Percentiles rank a stretch among this genome's conserved stretches.
Evolutionary conservation across 352 stramenopile genomes (phyloP).

Genomic region (Globisporangium heterothallicum): DNA sequence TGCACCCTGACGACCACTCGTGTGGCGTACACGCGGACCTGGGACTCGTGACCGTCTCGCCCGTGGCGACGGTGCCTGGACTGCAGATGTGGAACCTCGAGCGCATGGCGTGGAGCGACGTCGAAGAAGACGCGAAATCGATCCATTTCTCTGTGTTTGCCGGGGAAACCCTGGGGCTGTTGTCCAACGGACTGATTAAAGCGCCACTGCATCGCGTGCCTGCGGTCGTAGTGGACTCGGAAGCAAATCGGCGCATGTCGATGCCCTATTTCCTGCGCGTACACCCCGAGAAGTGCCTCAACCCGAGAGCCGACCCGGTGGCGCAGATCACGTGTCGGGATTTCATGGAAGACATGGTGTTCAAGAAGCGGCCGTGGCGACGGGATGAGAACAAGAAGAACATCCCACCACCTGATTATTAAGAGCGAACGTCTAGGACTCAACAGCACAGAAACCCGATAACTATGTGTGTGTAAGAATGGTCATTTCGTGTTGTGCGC

Average conservation of each 20-base stretch:
- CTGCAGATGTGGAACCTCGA: constrained; percentile 87
- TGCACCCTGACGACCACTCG: constrained; percentile 54
- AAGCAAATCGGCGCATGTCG: constrained; percentile 70
- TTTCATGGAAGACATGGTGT: constrained; percentile 81
- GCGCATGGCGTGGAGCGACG: constrained; percentile 73
- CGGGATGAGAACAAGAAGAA: constrained; percentile 35
- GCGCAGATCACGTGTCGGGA: constrained; percentile 63
- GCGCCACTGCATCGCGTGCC: constrained; percentile 75
- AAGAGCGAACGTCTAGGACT: too few relatives aligned
- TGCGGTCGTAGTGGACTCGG: constrained; percentile 49
- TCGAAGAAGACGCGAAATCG: constrained; percentile 49
- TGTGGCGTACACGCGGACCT: constrained; percentile 78
- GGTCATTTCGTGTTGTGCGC: neutral
- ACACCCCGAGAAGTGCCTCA: constrained; percentile 49
- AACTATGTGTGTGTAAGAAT: neutral
- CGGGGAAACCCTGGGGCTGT: constrained; percentile 64
- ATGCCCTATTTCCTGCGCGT: constrained; percentile 82
- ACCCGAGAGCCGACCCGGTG: constrained; percentile 29
- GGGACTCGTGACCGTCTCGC: constrained; percentile 74
- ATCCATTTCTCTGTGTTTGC: constrained; percentile 81
- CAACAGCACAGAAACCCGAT: neutral
- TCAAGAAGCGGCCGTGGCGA: constrained; percentile 76
- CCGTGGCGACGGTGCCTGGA: constrained; percentile 61
- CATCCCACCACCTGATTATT: constrained; percentile 49
- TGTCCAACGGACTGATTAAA: constrained; percentile 70